Base-by-base conservation (phyloP, 129 eudicot species). In the Flaveria trinervia region DNA sequence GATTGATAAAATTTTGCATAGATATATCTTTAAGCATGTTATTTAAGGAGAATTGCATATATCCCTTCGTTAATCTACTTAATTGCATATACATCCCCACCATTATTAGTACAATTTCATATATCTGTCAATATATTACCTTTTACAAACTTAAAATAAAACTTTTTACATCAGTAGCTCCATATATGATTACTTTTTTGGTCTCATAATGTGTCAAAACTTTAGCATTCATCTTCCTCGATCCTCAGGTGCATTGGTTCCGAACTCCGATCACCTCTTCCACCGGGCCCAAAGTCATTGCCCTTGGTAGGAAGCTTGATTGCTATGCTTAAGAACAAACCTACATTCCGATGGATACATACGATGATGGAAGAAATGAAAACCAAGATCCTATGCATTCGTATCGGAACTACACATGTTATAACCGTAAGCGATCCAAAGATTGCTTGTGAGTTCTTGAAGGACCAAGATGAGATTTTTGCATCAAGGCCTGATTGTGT, bases 341-440 rank as follows among this genome's bases (percentile, higher is more conserved):
- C 66, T 33, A 59, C 66, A 11, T 59, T 59, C 25, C 36, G 66
- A 23, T 59, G 66, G 66, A 59, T 59, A 9, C 36, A 59, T 59
- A 59, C 36, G 36, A 59, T 59, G 66, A 59, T 59, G 39, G 66
- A 59, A 7, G 16, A 59, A 59, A 59, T 23, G 66, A 59, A 59
- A 26, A 59, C 66, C 16, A 59, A 59, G 36, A 59, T 59, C 66
- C 36, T 59, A 22, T 59, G 66, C 66, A 59, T 59, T 59, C 66
- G 66, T 11, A 12, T 59, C 10, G 66, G 66, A 4, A 59, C 23
- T 25, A 7, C 12, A 3, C 36, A 59, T 59, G 66, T 59, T 11
- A 59, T 59, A 9, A 3, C 66, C 4, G 66, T 59, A 15, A 59
- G 39, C 25, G 66, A 59, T 59, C 66, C 66, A 4, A 23, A 59